Percentiles rank a stretch among this genome's conserved stretches.
These are phyloP conservation scores for Neurospora intermedia DNA, from an alignment of 495 filamentous ascomycete genomes.

Conservation along the genomic window DNA sequence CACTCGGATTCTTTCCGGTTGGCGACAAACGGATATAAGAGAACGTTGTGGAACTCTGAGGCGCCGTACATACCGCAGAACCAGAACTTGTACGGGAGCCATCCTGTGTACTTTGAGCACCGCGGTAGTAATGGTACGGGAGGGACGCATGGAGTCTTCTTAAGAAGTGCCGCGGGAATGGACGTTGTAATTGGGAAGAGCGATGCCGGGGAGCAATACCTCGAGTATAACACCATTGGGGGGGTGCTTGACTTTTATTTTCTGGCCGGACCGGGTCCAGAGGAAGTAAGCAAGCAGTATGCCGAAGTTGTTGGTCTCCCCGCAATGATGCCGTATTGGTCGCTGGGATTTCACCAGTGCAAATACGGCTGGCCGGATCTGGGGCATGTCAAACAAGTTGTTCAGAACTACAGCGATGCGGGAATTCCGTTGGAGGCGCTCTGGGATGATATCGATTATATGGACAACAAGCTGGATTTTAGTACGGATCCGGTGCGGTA, in stretches of 20 bases:
- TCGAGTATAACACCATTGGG: constrained; percentile 77
- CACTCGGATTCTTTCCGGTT: constrained; percentile 64
- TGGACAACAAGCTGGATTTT: constrained; percentile 54
- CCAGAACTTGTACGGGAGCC: constrained; percentile 70
- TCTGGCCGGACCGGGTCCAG: constrained; percentile 61
- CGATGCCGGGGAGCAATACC: constrained; percentile 49
- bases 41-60: constrained; percentile 76
- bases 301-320: constrained; percentile 57
- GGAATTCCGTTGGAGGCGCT: constrained; percentile 77
- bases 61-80: constrained; percentile 41
- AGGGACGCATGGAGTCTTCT: constrained; percentile 70
- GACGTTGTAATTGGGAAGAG: constrained; percentile 68
- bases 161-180: constrained; percentile 80
- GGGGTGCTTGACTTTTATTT: constrained; percentile 84
- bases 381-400: constrained; percentile 62
- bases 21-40: constrained; percentile 57
- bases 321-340: constrained; percentile 79
- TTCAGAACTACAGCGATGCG: constrained; percentile 68
- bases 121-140: constrained; percentile 40
- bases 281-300: constrained; percentile 65
- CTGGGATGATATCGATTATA: constrained; percentile 88
- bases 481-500: constrained; percentile 62
- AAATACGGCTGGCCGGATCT: constrained; percentile 69
- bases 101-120: constrained; percentile 80
- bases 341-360: constrained; percentile 78